Percentiles rank a stretch among this genome's conserved stretches.
phyloP scores from a whole-genome alignment of 768 basidiomycete species.

The Auriscalpium vulgare region DNA sequence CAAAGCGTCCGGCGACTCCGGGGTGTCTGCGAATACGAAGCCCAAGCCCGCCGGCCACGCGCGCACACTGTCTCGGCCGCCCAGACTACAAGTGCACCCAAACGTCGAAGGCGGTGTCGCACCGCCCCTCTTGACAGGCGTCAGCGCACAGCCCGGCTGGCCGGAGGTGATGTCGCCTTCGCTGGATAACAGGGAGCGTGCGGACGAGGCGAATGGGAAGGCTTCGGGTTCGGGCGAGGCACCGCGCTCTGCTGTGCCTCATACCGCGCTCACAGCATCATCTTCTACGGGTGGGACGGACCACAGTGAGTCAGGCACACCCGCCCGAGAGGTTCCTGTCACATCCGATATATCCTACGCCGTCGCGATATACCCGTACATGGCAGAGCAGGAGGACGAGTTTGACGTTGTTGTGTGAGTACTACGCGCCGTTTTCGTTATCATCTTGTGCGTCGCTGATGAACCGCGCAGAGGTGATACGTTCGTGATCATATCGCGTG shows the following conservation, averaged over 20 bases:
- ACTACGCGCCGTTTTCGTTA: slow-evolving; percentile 16
- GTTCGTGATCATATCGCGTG: slow-evolving; percentile 85
- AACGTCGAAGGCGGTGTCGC: slow-evolving; percentile 39
- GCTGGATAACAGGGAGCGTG: slow-evolving; percentile 32
- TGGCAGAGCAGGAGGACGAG: slow-evolving; percentile 97
- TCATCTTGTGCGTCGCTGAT: not conserved
- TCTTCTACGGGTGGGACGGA: slow-evolving; percentile 22
- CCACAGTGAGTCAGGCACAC: slow-evolving; percentile 14
- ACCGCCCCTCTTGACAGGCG: slow-evolving; percentile 45
- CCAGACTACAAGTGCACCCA: slow-evolving; percentile 57
- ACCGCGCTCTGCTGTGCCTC: slow-evolving; percentile 30
- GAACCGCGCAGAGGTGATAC: slow-evolving; percentile 65
- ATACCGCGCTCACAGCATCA: slow-evolving; percentile 18
- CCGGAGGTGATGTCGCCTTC: slow-evolving; percentile 64
- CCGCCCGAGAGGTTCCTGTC: slow-evolving; percentile 25
- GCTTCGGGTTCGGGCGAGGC: slow-evolving; percentile 4
- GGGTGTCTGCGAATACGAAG: slow-evolving; percentile 16
- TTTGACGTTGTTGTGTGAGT: slow-evolving; percentile 95
- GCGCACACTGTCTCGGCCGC: slow-evolving; percentile 41
- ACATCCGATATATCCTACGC: slow-evolving; percentile 74
- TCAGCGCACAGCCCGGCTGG: slow-evolving; percentile 62
- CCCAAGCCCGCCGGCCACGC: slow-evolving; percentile 28
- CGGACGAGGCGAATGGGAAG: slow-evolving; percentile 30
- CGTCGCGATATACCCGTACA: slow-evolving; percentile 97
- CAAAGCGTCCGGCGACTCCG: slow-evolving; percentile 47